phyloP scores from a whole-genome alignment of 768 basidiomycete genomes.

The Nevesoporus exiguus region DNA sequence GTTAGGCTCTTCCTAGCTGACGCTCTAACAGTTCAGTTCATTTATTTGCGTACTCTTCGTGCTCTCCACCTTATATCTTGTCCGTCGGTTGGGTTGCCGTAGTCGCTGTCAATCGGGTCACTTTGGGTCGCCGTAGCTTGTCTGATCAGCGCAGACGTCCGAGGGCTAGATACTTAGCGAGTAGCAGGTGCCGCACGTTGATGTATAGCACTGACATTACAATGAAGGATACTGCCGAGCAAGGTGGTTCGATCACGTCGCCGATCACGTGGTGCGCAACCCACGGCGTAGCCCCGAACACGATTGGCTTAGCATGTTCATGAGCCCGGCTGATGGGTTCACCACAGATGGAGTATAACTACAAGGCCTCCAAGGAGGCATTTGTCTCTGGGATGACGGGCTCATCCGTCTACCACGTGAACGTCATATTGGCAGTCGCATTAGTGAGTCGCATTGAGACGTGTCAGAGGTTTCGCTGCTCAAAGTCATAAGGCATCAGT shows the following conservation, averaged over 20 bases:
- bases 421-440: conserved; percentile 60
- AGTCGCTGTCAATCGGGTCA: conserved; percentile 44
- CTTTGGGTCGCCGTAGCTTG: conserved; percentile 44
- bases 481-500: conserved; percentile 58
- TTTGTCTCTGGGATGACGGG: conserved; percentile 78
- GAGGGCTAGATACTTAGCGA: neutral
- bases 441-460: conserved; percentile 44
- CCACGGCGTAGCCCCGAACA: too few species aligned
- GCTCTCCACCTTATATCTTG: conserved; percentile 52
- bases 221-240: too few species aligned
- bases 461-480: conserved; percentile 9
- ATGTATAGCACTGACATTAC: too few species aligned
- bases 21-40: conserved; percentile 39
- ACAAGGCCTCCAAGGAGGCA: conserved; percentile 77
- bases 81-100: conserved; percentile 44
- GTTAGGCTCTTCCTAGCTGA: neutral
- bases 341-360: conserved; percentile 32
- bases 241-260: too few species aligned
- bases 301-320: neutral
- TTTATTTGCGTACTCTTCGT: conserved; percentile 57
- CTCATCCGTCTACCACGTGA: conserved; percentile 64
- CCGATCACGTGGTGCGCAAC: too few species aligned
- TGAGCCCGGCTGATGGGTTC: neutral
- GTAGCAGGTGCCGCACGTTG: neutral
- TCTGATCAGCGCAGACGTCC: conserved; percentile 43